These are phyloP conservation scores for Cyberlindnera xylosilytica DNA, from an alignment of 805 yeast genomes.

Conservation along the genomic window DNA sequence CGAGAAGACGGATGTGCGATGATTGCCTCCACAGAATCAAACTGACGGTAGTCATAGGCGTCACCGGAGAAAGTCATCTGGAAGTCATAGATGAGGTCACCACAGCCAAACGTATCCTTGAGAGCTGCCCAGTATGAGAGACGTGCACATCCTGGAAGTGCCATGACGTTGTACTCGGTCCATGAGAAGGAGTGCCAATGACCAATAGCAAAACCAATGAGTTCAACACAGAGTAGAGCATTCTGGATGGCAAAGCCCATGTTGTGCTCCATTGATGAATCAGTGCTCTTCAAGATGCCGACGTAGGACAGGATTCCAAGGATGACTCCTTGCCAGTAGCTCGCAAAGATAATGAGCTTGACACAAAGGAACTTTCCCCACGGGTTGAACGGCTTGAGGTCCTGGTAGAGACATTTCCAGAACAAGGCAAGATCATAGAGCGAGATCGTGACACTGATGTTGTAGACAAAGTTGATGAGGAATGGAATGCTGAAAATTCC, in stretches of 20 bases:
- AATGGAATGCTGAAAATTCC: constrained; percentile 49
- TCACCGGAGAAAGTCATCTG: constrained; percentile 64
- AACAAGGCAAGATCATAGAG: constrained; percentile 83
- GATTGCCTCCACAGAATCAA: constrained; percentile 74
- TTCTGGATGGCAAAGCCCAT: constrained; percentile 68
- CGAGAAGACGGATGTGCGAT: constrained; percentile 66
- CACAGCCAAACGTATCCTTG: constrained; percentile 70
- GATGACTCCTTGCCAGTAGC: constrained; percentile 89
- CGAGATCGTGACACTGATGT: constrained; percentile 75
- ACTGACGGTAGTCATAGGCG: constrained; percentile 73
- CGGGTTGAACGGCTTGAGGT: constrained; percentile 77
- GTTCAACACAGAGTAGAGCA: constrained; percentile 75
- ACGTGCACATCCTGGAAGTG: constrained; percentile 68
- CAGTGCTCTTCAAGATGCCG: constrained; percentile 38
- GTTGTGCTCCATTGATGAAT: constrained; percentile 30
- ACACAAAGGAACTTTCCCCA: constrained; percentile 92
- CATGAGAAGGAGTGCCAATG: constrained; percentile 86
- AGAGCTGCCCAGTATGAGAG: constrained; percentile 60
- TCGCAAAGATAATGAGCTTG: constrained; percentile 89
- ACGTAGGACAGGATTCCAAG: constrained; percentile 50
- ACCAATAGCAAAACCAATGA: constrained; percentile 82
- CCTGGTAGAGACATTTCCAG: constrained; percentile 86
- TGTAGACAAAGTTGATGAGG: constrained; percentile 70
- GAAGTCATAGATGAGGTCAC: constrained; percentile 81
- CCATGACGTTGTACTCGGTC: constrained; percentile 59